Conservation (phyloP, 352 stramenopile genomes). For the Globisporangium barbulae region DNA sequence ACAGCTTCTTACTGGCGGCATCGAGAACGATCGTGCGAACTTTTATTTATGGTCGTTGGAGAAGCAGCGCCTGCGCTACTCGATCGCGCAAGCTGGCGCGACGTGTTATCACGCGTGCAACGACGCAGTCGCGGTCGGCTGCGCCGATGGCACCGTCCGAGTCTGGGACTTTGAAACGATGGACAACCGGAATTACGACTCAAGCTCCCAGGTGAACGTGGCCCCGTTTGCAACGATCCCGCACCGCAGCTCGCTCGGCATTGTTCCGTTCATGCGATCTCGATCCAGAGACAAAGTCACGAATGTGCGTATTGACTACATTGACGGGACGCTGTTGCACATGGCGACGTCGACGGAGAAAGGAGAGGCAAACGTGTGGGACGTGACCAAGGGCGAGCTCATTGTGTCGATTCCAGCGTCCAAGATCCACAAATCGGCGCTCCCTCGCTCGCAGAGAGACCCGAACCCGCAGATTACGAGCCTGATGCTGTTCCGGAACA, state of each 20-base stretch:
- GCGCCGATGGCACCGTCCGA: slow-evolving; percentile 71
- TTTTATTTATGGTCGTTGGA: slow-evolving; percentile 88
- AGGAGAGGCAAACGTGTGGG: slow-evolving; percentile 85
- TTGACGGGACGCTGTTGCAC: slow-evolving; percentile 75
- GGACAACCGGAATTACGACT: slow-evolving; percentile 46
- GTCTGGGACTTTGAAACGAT: slow-evolving; percentile 79
- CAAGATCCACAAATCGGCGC: slow-evolving; percentile 83
- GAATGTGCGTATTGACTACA: slow-evolving; percentile 79
- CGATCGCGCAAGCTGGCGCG: slow-evolving; percentile 62
- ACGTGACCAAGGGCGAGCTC: slow-evolving; percentile 83
- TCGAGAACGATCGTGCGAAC: slow-evolving; percentile 66
- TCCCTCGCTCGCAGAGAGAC: slow-evolving; percentile 65
- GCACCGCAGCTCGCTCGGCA: slow-evolving; percentile 71
- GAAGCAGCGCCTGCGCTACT: slow-evolving; percentile 54
- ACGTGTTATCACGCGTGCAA: slow-evolving; percentile 81
- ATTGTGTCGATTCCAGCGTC: slow-evolving; percentile 71
- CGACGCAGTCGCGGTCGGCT: slow-evolving; percentile 75
- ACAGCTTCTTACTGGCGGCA: slow-evolving; percentile 69
- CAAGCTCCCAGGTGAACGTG: slow-evolving; percentile 44
- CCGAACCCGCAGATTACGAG: slow-evolving; percentile 78
- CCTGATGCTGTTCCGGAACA: slow-evolving; percentile 86
- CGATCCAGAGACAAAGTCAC: slow-evolving; percentile 74
- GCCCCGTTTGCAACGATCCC: slow-evolving; percentile 68
- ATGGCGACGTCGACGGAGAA: slow-evolving; percentile 84
- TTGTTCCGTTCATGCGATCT: slow-evolving; percentile 83